Evolutionary conservation across 2,329 filamentous ascomycete species (phyloP).

Genomic region (Ceratocystis papillata): DNA sequence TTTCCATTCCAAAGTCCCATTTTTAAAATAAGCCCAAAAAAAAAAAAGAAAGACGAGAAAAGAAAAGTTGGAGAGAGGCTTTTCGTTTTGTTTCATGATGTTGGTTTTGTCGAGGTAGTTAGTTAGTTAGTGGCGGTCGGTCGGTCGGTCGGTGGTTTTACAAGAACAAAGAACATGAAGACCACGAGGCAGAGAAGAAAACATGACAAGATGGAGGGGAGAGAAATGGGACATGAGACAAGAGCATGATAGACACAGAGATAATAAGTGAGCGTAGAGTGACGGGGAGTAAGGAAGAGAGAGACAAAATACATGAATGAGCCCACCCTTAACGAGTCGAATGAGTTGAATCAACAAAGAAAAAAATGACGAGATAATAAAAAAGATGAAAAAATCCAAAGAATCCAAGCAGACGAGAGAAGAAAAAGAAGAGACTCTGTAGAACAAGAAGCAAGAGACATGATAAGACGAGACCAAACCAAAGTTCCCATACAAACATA

Average conservation of each 20-base stretch:
- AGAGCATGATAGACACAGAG: neutral
- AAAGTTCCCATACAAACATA: neutral
- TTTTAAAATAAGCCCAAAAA: no score
- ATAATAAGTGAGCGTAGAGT: neutral
- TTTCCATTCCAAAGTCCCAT: no score
- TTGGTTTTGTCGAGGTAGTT: neutral
- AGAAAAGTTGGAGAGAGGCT: neutral
- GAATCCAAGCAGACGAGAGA: neutral
- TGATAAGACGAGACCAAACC: no score
- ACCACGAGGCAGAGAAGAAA: neutral
- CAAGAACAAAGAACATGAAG: neutral
- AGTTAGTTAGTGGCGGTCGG: no score
- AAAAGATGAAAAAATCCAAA: conserved; percentile 2
- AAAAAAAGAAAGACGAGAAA: neutral
- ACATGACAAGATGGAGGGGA: neutral
- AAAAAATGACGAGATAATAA: neutral
- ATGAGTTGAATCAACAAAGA: neutral
- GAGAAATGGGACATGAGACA: neutral
- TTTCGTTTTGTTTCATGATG: neutral
- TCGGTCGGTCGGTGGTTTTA: no score
- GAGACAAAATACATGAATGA: neutral
- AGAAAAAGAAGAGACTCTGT: neutral
- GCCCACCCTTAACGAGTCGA: neutral
- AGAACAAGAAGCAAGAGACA: neutral
- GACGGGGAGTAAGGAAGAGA: neutral